Conservation (phyloP, 371 early-diverging fungal genomes). For the Mortierella sp. region DNA sequence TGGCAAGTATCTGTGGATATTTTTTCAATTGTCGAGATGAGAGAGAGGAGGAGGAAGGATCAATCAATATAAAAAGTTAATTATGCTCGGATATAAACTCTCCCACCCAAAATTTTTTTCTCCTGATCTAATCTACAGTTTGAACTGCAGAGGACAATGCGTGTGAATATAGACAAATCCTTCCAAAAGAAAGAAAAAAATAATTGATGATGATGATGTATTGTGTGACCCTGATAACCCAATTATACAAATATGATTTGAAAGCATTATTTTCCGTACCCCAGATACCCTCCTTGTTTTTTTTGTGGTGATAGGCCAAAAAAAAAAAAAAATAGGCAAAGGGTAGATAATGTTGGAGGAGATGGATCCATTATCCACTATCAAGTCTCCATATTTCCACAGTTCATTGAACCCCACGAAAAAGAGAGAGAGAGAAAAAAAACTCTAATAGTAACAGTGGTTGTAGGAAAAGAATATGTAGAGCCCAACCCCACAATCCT, state of each 20-base stretch:
- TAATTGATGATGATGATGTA: too few relatives aligned
- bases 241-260: background rate
- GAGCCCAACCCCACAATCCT: conserved; percentile 4
- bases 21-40: too few relatives aligned
- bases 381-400: background rate
- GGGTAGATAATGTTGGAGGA: background rate
- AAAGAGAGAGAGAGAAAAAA: background rate
- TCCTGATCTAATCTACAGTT: background rate
- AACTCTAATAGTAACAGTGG: background rate
- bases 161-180: conserved; percentile 1
- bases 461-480: background rate
- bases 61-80: background rate
- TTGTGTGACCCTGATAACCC: conserved; percentile 1
- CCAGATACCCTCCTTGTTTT: background rate
- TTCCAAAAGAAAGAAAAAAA: too few relatives aligned
- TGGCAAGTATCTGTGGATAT: conserved; percentile 83
- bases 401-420: background rate
- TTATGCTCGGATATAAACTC: too few relatives aligned
- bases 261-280: background rate
- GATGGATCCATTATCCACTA: background rate
- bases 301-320: background rate
- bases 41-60: background rate
- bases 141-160: conserved; percentile 1
- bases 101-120: too few relatives aligned
- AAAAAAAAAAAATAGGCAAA: background rate